Base-by-base conservation (phyloP, 352 stramenopile genomes). In the Phytophthora cryptogea region DNA sequence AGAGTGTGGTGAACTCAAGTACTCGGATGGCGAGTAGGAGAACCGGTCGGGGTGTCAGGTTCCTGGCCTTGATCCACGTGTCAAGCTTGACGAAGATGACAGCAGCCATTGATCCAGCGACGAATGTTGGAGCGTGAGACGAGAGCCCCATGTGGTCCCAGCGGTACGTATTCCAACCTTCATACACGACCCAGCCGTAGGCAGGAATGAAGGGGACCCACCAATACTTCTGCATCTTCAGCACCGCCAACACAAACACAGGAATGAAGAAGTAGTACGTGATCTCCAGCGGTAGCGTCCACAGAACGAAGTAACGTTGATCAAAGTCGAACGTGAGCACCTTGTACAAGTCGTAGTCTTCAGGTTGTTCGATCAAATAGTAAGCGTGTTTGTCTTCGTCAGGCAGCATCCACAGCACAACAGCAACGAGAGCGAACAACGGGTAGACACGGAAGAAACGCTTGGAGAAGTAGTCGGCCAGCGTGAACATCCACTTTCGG, bases 371-470 rank as follows among this genome's bases (percentile, higher is more conserved):
- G 3, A 78, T 46, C 8, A 35, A 16, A 8, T 74, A 78, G 43
- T 74, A 80, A 4, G 11, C 41, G 0, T 32, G 37, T 37, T 73
- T 64, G 7, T 43, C 36, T 0, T 69, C 59, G 14, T 63, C 37
- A 0, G 75, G 66, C 4, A 83, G 36, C 13, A 70, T 14, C 47
- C 56, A 71, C 13, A 81, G 33, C 8, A 72, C 48, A 26, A 55
- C 46, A 7, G 59, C 66, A 8, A 73, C 44, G 10, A 70, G 56
- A 9, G 57, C 51, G 36, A 86, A 86, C 4, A 86, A 47, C 53
- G 72, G 76, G 45, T 86, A 86, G 9, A 86, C 74, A 30, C 74
- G 71, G 17, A 83, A 72, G 51, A 86, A 78, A 5, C 52, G 35
- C 35, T 53, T 63, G 36, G 59, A 67, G 32, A 58, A 67, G 14